A percentile compares a stretch with the other conserved stretches of the same genome.
Conservation (phyloP, 768 basidiomycete species). For the Pleurotus salmoneostramineus region DNA sequence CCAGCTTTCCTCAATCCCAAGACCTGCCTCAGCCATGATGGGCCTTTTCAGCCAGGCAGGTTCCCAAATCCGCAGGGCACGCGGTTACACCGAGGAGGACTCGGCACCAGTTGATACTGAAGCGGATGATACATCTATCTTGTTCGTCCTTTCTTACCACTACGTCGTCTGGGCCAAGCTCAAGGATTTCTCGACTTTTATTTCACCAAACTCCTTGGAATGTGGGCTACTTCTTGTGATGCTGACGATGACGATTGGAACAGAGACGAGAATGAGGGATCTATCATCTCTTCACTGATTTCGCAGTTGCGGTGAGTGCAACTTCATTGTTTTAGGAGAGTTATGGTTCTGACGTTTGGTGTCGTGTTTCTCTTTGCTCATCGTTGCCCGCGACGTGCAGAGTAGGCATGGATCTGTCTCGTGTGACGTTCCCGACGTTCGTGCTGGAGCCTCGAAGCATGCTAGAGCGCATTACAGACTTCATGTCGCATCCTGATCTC, state of each 20-base stretch:
- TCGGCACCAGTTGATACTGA: constrained; percentile 78
- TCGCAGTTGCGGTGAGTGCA: constrained; percentile 74
- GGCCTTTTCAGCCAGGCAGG: constrained; percentile 73
- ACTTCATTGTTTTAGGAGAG: background rate
- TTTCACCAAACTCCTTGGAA: background rate
- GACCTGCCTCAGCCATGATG: constrained; percentile 52
- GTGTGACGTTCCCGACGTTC: constrained; percentile 92
- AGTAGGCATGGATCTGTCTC: constrained; percentile 95
- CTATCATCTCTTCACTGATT: constrained; percentile 82
- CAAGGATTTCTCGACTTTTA: background rate
- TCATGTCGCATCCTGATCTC: constrained; percentile 98
- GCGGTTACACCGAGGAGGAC: constrained; percentile 58
- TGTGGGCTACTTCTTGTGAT: constrained; percentile 8
- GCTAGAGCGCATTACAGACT: constrained; percentile 98
- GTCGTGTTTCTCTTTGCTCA: background rate
- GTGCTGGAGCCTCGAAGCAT: constrained; percentile 96
- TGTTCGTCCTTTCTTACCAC: constrained; percentile 49
- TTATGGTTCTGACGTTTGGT: background rate
- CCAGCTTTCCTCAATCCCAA: background rate
- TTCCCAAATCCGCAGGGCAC: constrained; percentile 51
- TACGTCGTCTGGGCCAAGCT: constrained; percentile 4
- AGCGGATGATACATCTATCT: constrained; percentile 85
- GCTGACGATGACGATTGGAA: constrained; percentile 31
- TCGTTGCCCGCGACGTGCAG: constrained; percentile 31
- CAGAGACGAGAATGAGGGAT: constrained; percentile 93